These are phyloP conservation scores for Eimeria necatrix DNA, from an alignment of 169 alveolate genomes.

Conservation along the genomic window DNA sequence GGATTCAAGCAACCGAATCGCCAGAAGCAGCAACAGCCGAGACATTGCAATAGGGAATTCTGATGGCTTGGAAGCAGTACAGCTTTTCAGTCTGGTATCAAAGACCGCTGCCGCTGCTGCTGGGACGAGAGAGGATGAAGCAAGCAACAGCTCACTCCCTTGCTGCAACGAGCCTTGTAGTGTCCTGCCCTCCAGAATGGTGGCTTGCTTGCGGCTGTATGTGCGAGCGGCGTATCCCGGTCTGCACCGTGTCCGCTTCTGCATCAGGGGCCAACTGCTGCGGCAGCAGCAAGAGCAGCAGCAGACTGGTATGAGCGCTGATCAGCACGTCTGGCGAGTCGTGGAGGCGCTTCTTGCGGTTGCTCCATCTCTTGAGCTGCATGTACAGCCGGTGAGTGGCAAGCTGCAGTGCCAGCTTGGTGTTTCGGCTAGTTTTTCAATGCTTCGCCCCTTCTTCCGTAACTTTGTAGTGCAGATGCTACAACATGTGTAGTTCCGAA, in stretches of 20 bases:
- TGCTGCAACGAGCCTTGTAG: background rate
- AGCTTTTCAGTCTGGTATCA: background rate
- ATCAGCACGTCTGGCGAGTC: slow-evolving; percentile 37
- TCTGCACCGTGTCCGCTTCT: slow-evolving; percentile 73
- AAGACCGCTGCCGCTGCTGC: background rate
- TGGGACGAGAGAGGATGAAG: background rate
- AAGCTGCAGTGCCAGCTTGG: background rate
- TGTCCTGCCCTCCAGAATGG: slow-evolving; percentile 38
- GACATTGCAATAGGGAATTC: background rate
- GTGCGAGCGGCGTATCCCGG: slow-evolving; percentile 33
- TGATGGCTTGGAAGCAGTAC: background rate
- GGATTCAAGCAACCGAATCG: background rate
- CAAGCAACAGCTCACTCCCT: background rate
- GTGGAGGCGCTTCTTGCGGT: slow-evolving; percentile 56
- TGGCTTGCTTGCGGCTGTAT: slow-evolving; percentile 7
- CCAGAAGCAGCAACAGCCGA: slow-evolving; percentile 24
- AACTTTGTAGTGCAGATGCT: background rate
- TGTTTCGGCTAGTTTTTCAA: background rate
- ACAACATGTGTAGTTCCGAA: background rate
- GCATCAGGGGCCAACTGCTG: slow-evolving; percentile 48
- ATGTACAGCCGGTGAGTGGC: slow-evolving; percentile 46
- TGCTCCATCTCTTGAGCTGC: slow-evolving; percentile 57
- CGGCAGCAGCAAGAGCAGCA: background rate
- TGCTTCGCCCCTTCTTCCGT: background rate
- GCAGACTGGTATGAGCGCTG: background rate